Base-by-base conservation (phyloP, 768 basidiomycete genomes). In the Filobasidium floriforme region DNA sequence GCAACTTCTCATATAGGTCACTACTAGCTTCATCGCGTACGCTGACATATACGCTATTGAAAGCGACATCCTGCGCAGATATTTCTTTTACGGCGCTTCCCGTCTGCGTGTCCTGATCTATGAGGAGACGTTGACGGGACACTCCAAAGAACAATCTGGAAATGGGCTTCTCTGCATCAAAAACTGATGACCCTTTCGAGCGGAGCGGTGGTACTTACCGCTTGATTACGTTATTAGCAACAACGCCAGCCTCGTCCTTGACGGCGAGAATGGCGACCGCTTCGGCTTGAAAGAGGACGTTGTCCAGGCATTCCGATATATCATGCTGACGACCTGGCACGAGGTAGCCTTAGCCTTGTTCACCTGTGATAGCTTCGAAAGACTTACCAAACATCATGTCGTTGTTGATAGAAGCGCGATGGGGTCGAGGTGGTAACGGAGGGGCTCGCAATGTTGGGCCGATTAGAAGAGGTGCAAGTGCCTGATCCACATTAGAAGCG, bases 231-330 rank as follows among this genome's bases (percentile, higher is more conserved):
- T 90, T 82, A 68, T 81, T 82, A 24, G 80, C 76, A 11, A 75
- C 28, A 26, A 19, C 29, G 5, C 22, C 22, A 1, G 59, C 28
- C 15, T 41, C 46, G 37, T 55, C 49, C 40, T 18, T 24, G n/a
- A 7, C 49, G 7, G 26, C 28, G 10, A 57, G 26, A 32, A 66
- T n/a, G 12, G 60, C 54, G 4, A 43, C 59, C 5, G 90, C 88
- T 79, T 99, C 96, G 60, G 98, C 92, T 79, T 98, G 96, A 80
- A 96, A 96, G 83, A 99, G 89, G 81, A 93, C 93, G 73, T 98
- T 98, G 79, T 98, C 94, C 88, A 98, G 91, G 79, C 94, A 97
- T 79, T 99, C 96, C 0, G 94, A 88, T 14, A 98, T 93, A 76
- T 99, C 96, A 73, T 99, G 94, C 73, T 99, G 96, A 72, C 89